A percentile compares a stretch with the other conserved stretches of the same genome.
phyloP scores from a whole-genome alignment of 2,329 filamentous ascomycete genomes.

The Microdochium paspali region DNA sequence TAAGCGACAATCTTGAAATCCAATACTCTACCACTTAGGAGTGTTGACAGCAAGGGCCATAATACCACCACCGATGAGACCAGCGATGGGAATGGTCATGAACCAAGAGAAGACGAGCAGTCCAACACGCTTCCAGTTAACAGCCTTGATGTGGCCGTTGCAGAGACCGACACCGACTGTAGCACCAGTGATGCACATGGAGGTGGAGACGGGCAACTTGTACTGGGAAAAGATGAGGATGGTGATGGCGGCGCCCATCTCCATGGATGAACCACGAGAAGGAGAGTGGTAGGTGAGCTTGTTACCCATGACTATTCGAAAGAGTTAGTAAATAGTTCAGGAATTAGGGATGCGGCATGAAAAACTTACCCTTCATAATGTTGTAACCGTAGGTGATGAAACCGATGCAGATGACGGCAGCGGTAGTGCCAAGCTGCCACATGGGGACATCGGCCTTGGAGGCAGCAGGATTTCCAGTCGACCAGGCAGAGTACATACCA shows the following conservation, averaged over 20 bases:
- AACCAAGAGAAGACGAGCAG: slow-evolving; percentile 61
- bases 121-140: slow-evolving; percentile 67
- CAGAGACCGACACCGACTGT: slow-evolving; percentile 33
- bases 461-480: slow-evolving; percentile 47
- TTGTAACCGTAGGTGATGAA: slow-evolving; percentile 72
- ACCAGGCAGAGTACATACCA: slow-evolving; percentile 60
- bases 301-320: slow-evolving; percentile 54
- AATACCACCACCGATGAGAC: slow-evolving; percentile 40
- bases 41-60: slow-evolving; percentile 46
- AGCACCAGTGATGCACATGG: slow-evolving; percentile 67
- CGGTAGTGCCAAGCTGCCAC: slow-evolving; percentile 68
- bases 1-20: too few relatives aligned
- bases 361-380: slow-evolving; percentile 65
- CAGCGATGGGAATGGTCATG: slow-evolving; percentile 53
- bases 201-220: slow-evolving; percentile 66
- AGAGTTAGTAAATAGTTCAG: slow-evolving; percentile 12
- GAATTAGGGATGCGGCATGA: not conserved
- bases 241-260: slow-evolving; percentile 70
- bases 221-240: slow-evolving; percentile 69
- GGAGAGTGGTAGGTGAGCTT: slow-evolving; percentile 64
- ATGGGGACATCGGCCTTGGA: slow-evolving; percentile 58
- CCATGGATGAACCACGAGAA: slow-evolving; percentile 57
- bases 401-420: slow-evolving; percentile 53
- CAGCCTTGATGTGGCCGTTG: slow-evolving; percentile 48
- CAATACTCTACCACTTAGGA: slow-evolving; percentile 35